Evolutionary conservation across 805 yeast genomes (phyloP), one percentile per base, ranked within the genome.

Genomic region (Limtongia smithiae): DNA sequence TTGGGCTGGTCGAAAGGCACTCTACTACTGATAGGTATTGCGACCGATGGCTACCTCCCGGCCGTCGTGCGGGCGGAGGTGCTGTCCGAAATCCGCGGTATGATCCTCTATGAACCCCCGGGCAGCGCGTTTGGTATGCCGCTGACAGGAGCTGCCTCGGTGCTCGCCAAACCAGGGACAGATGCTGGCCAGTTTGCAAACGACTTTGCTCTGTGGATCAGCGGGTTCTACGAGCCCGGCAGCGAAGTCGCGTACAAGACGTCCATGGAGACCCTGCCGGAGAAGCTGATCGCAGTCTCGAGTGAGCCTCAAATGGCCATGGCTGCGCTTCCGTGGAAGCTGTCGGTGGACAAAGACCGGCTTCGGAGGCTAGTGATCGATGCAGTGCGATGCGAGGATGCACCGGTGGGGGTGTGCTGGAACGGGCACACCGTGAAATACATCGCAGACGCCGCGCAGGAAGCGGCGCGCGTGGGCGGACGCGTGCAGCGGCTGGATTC

Each of bases 1-100:
- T 25, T 45, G 8, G 48, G 48, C 12, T 45, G 48, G 48, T 45
- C 48, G 4, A 45, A 45, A 21, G 48, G 48, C 8, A 45, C 48
- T 3, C 15, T 21, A 4, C 33, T 45, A 12, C 25, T 39, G 7
- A 18, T 45, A 9, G 41, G 41, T 4, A 37, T 45, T 20, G 48
- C 37, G 4, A 12, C 43, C 2, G 37, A 43, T 15, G 48, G 36
- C 1, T 45, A 30, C 15, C 43, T 45, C 2, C 43, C 48, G 8
- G 20, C 27, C 4, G 22, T 32, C 17, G 39, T 25, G 34, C 48
- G 24, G 3, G n/a, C 9, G 15, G 32, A 8, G 2, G 48, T 37
- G 1, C 39, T 38, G 7, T 21, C 37, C 5, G 11, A 7, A 1
- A 6, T 45, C 6, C 24, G 41, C 6, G 20, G 15, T 2, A 14